phyloP scores from a whole-genome alignment of 768 basidiomycete species.

The Agaricus subrufescens region DNA sequence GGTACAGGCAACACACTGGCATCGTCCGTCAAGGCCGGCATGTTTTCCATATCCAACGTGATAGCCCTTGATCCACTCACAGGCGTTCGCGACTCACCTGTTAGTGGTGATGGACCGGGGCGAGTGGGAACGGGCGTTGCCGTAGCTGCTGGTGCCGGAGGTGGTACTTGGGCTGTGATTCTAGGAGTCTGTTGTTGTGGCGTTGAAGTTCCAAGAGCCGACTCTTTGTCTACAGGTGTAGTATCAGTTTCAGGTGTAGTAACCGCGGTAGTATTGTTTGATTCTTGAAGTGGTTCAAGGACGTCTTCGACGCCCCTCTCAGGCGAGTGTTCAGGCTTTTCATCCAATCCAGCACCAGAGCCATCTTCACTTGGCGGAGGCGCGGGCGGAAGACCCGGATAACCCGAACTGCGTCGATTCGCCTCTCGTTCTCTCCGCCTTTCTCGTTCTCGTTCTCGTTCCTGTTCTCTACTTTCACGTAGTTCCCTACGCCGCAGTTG shows the following conservation, averaged over 20 bases:
- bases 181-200: neutral
- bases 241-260: slow-evolving; percentile 7
- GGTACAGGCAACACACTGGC: slow-evolving; percentile 89
- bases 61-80: slow-evolving; percentile 25
- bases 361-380: slow-evolving; percentile 26
- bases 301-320: neutral
- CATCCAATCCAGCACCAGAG: slow-evolving; percentile 10
- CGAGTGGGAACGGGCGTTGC: slow-evolving; percentile 6
- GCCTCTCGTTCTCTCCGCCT: slow-evolving; percentile 17
- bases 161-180: neutral
- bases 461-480: slow-evolving; percentile 1
- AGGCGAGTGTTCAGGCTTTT: slow-evolving; percentile 11
- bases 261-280: slow-evolving; percentile 2
- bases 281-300: neutral
- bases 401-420: slow-evolving; percentile 7
- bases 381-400: slow-evolving; percentile 19
- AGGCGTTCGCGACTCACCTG: slow-evolving; percentile 4
- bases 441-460: slow-evolving; percentile 6
- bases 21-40: slow-evolving; percentile 70
- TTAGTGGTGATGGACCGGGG: slow-evolving; percentile 1
- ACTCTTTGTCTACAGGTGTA: slow-evolving; percentile 3
- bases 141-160: neutral
- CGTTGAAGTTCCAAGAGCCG: neutral
- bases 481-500: neutral
- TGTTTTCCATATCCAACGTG: slow-evolving; percentile 29